Evolutionary conservation across 176 grass and related monocot genomes (phyloP).

Genomic region (Ensete glaucum): DNA sequence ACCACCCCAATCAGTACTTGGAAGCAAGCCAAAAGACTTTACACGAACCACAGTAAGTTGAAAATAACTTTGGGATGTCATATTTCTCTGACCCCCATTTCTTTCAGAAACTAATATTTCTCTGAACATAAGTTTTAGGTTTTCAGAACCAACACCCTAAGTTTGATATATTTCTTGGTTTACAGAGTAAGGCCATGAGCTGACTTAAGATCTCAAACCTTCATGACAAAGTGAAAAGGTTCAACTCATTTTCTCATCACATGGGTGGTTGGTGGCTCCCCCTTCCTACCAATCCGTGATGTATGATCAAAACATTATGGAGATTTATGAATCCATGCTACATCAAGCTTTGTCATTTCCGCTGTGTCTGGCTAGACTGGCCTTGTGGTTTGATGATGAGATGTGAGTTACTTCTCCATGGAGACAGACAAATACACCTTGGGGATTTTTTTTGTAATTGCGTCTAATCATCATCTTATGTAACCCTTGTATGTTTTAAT

Average conservation of each 20-base stretch:
- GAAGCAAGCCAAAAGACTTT: conserved; percentile 68
- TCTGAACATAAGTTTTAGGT: not conserved
- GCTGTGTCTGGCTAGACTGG: not conserved
- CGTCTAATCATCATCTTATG: no score
- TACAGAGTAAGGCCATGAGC: conserved; percentile 8
- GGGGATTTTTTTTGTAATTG: no score
- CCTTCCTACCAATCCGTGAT: not conserved
- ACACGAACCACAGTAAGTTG: conserved; percentile 42
- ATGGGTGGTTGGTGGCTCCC: not conserved
- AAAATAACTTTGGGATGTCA: not conserved
- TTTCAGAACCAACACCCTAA: not conserved
- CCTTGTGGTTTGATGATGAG: no score
- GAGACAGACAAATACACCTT: no score
- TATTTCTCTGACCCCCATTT: no score
- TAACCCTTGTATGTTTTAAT: no score
- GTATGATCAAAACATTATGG: not conserved
- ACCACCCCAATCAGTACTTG: conserved; percentile 99
- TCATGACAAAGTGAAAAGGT: not conserved
- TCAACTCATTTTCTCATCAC: not conserved
- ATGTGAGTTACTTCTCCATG: no score
- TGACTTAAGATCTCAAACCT: not conserved
- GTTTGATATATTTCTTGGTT: not conserved
- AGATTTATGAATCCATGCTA: not conserved
- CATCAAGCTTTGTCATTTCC: not conserved
- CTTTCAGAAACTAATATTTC: no score